phyloP scores from a whole-genome alignment of 345 rosid species.

The Populus simonii region DNA sequence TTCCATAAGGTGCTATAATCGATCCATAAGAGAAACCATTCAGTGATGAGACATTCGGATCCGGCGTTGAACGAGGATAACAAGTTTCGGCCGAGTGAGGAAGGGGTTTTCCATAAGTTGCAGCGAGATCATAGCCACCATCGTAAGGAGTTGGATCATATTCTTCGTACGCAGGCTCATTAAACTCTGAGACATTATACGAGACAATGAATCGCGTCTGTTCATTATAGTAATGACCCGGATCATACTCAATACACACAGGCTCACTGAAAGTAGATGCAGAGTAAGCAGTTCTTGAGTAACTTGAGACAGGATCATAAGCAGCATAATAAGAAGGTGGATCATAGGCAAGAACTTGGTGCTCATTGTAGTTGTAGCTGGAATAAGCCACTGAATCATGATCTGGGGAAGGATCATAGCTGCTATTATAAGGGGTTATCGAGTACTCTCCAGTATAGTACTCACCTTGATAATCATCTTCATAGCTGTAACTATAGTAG shows the following conservation, averaged over 20 bases:
- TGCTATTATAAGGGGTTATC: neutral
- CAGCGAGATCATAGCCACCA: slow-evolving; percentile 62
- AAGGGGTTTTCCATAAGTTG: slow-evolving; percentile 63
- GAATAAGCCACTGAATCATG: slow-evolving; percentile 6
- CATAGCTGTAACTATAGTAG: slow-evolving; percentile 5
- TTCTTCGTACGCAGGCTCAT: slow-evolving; percentile 49
- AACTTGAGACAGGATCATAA: slow-evolving; percentile 13
- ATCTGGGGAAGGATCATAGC: slow-evolving; percentile 6
- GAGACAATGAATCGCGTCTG: slow-evolving; percentile 42
- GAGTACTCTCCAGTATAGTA: slow-evolving; percentile 11
- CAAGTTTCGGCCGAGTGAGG: slow-evolving; percentile 57
- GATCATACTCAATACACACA: slow-evolving; percentile 28
- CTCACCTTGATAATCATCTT: slow-evolving; percentile 7
- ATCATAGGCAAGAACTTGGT: neutral
- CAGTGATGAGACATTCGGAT: slow-evolving; percentile 6
- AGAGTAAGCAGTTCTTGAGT: slow-evolving; percentile 39
- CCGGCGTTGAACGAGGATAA: slow-evolving; percentile 44
- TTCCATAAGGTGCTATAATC: slow-evolving; percentile 26
- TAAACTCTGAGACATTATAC: slow-evolving; percentile 42
- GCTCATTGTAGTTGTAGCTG: slow-evolving; percentile 10
- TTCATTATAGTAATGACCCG: slow-evolving; percentile 5
- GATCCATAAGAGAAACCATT: slow-evolving; percentile 33
- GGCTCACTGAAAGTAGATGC: slow-evolving; percentile 41
- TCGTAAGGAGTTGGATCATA: slow-evolving; percentile 73
- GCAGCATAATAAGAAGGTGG: slow-evolving; percentile 11